Evolutionary conservation across 441 rosid genomes (phyloP).

Genomic region (Populus hybrid): DNA sequence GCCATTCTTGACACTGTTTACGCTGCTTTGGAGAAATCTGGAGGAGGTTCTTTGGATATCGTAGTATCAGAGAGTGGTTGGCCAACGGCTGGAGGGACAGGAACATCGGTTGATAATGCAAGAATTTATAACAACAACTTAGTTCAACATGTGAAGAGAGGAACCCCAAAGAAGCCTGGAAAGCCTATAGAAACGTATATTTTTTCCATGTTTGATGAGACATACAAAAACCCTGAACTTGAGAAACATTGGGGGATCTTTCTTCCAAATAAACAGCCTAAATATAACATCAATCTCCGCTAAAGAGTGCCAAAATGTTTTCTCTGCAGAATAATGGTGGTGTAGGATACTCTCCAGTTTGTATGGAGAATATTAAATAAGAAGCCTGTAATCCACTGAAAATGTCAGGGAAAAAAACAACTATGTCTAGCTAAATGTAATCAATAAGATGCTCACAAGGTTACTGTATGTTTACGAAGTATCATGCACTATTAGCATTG

Average conservation of each 20-base stretch:
- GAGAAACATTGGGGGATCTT: constrained; percentile 53
- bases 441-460: background rate
- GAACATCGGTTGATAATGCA: constrained; percentile 32
- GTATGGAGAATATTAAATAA: background rate
- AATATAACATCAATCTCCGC: constrained; percentile 24
- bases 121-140: constrained; percentile 37
- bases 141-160: constrained; percentile 38
- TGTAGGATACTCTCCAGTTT: background rate
- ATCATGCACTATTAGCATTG: too few species aligned
- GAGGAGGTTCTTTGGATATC: constrained; percentile 36
- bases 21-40: constrained; percentile 50
- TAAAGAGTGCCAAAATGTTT: background rate
- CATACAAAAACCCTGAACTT: constrained; percentile 30
- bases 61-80: constrained; percentile 69
- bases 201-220: constrained; percentile 63
- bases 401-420: background rate
- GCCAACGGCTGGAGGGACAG: constrained; percentile 43
- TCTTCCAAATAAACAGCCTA: constrained; percentile 31
- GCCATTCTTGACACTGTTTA: constrained; percentile 47
- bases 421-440: background rate
- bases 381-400: background rate
- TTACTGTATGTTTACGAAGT: too few species aligned
- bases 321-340: background rate
- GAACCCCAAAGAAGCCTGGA: constrained; percentile 46
- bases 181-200: constrained; percentile 48